Conservation (phyloP, 768 basidiomycete genomes). For the Termitomyces sp. region DNA sequence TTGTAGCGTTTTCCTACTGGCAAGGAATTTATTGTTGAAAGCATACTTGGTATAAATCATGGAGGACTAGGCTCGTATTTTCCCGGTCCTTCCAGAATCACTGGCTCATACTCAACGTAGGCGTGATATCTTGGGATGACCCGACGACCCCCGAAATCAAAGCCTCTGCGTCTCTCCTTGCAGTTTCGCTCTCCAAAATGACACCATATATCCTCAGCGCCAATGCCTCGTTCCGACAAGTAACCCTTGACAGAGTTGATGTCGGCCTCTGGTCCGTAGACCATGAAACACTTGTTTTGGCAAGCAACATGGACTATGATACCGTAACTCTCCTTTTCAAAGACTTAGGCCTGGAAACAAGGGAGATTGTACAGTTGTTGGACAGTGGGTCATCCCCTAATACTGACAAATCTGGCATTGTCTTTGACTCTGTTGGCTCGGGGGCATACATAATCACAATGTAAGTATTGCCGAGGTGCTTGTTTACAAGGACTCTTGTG, state of each 20-base stretch:
- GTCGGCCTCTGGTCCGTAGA: slow-evolving; percentile 45
- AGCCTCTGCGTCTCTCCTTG: slow-evolving; percentile 41
- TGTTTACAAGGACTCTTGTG: slow-evolving; percentile 1
- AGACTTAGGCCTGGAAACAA: slow-evolving; percentile 21
- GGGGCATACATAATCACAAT: slow-evolving; percentile 31
- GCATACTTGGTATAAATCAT: slow-evolving; percentile 64
- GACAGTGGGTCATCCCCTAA: slow-evolving; percentile 27
- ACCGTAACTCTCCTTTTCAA: slow-evolving; percentile 24
- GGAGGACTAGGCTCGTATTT: slow-evolving; percentile 46
- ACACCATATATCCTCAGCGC: slow-evolving; percentile 41
- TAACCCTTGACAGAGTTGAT: slow-evolving; percentile 36
- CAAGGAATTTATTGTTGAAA: slow-evolving; percentile 61
- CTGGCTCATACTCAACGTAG: slow-evolving; percentile 13
- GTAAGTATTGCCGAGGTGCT: slow-evolving; percentile 8
- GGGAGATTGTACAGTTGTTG: slow-evolving; percentile 23
- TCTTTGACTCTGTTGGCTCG: slow-evolving; percentile 32
- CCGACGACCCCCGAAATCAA: slow-evolving; percentile 51
- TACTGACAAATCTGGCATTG: slow-evolving; percentile 20
- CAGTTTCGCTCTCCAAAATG: slow-evolving; percentile 37
- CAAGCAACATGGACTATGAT: slow-evolving; percentile 44
- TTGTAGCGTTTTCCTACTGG: slow-evolving; percentile 53
- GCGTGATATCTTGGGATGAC: slow-evolving; percentile 49
- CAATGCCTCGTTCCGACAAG: slow-evolving; percentile 30
- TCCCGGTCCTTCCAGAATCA: not conserved
- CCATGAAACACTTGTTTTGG: slow-evolving; percentile 38